These are phyloP conservation scores for Brassica carinata DNA, from an alignment of 345 rosid genomes.

Conservation along the genomic window DNA sequence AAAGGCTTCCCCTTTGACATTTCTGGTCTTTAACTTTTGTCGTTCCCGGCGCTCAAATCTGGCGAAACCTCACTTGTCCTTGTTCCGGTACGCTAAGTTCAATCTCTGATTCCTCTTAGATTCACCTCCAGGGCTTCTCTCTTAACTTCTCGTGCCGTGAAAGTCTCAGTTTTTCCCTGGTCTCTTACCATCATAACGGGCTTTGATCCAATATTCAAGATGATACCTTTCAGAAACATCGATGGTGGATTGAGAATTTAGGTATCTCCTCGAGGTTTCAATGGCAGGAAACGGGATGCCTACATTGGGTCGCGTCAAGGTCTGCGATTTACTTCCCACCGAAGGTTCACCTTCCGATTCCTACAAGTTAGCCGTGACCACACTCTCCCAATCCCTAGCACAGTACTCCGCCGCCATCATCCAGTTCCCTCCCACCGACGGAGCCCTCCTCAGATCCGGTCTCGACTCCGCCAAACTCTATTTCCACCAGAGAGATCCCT, in stretches of 20 bases:
- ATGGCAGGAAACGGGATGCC: constrained; percentile 95
- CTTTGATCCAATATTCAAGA: not conserved
- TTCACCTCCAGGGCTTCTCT: constrained; percentile 19
- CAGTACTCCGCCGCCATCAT: constrained; percentile 88
- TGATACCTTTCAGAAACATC: not conserved
- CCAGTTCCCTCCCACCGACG: constrained; percentile 75
- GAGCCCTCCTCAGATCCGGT: constrained; percentile 82
- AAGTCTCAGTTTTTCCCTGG: not conserved
- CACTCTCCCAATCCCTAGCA: constrained; percentile 81
- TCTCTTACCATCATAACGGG: constrained; percentile 1
- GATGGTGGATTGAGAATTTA: not conserved
- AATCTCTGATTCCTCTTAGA: not conserved
- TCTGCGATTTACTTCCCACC: constrained; percentile 68
- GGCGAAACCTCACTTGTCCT: constrained; percentile 30
- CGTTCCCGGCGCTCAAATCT: constrained; percentile 10
- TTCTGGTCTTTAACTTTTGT: constrained; percentile 1
- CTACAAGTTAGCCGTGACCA: constrained; percentile 71
- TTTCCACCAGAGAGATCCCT: constrained; percentile 74
- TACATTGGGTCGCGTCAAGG: constrained; percentile 84
- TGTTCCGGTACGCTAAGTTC: not conserved
- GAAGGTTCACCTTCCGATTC: constrained; percentile 92
- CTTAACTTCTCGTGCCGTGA: not conserved
- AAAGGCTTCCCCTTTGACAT: constrained; percentile 18
- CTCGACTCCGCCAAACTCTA: constrained; percentile 87
- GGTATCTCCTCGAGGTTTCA: constrained; percentile 25